phyloP scores from a whole-genome alignment of 345 rosid genomes.

The Gossypium longicalyx region DNA sequence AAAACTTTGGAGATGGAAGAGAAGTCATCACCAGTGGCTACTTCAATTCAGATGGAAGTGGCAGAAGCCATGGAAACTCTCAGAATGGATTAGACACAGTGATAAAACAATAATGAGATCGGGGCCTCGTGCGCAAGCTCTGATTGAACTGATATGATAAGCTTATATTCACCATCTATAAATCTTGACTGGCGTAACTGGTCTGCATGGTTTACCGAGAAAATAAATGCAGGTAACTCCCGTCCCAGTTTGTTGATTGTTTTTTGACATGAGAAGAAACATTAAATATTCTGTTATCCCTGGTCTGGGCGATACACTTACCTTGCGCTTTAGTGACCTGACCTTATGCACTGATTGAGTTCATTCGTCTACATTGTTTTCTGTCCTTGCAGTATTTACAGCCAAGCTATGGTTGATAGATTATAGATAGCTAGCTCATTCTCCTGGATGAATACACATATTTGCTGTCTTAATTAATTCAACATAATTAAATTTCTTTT shows the following conservation, averaged over 20 bases:
- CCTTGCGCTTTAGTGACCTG: neutral
- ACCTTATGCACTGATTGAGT: neutral
- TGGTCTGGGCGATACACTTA: neutral
- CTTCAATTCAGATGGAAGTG: constrained; percentile 88
- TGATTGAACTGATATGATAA: constrained; percentile 27
- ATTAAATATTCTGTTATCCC: neutral
- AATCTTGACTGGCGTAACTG: constrained; percentile 17
- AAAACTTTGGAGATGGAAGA: constrained; percentile 86
- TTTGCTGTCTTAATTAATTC: neutral
- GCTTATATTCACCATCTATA: constrained; percentile 14
- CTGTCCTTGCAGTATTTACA: neutral
- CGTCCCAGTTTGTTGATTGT: neutral
- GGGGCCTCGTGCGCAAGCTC: constrained; percentile 41
- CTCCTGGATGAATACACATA: neutral
- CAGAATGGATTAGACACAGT: constrained; percentile 73
- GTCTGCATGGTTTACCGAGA: constrained; percentile 19
- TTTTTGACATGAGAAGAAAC: neutral
- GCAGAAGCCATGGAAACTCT: constrained; percentile 90
- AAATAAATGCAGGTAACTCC: constrained; percentile 26
- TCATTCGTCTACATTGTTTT: neutral
- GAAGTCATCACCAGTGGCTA: constrained; percentile 86
- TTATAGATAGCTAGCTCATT: neutral
- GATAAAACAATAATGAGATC: constrained; percentile 55
- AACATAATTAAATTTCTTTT: neutral
- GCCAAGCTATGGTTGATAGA: neutral